Conservation (phyloP, 75 land plant species). For the Sequoia sempervirens region DNA sequence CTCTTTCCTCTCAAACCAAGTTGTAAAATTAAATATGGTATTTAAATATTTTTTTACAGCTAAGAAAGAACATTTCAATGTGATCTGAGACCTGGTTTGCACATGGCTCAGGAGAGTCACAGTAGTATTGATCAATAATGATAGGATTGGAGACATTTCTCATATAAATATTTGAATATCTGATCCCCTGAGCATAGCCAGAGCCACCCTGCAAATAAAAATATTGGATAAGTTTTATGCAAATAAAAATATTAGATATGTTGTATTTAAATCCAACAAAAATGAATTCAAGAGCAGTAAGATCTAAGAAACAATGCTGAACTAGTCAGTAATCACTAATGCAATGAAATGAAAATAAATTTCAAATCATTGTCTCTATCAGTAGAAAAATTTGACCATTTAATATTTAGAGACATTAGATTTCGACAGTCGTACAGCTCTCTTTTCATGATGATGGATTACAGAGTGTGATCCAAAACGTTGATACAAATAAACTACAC, state of each 20-base stretch:
- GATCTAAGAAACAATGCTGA: neutral
- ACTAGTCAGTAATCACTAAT: neutral
- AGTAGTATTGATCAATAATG: constrained; percentile 85
- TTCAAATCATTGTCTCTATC: neutral
- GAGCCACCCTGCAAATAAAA: constrained; percentile 59
- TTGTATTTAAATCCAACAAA: neutral
- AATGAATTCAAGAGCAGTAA: neutral
- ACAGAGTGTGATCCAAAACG: too few relatives aligned
- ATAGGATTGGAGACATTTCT: constrained; percentile 76
- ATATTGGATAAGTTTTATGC: neutral
- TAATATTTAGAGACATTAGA: neutral
- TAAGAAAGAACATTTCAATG: neutral
- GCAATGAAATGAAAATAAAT: neutral
- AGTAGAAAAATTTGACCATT: neutral
- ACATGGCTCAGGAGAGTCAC: constrained; percentile 57
- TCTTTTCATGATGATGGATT: too few relatives aligned
- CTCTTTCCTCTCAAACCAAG: neutral
- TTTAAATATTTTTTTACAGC: neutral
- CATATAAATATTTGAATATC: constrained; percentile 63
- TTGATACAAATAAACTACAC: too few relatives aligned
- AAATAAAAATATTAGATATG: neutral
- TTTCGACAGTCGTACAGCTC: too few relatives aligned
- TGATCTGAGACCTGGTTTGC: constrained; percentile 50
- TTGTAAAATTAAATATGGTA: neutral
- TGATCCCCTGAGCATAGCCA: constrained; percentile 59